These are phyloP conservation scores for Lipomyces sp. DNA, from an alignment of 805 yeast species.

Conservation along the genomic window DNA sequence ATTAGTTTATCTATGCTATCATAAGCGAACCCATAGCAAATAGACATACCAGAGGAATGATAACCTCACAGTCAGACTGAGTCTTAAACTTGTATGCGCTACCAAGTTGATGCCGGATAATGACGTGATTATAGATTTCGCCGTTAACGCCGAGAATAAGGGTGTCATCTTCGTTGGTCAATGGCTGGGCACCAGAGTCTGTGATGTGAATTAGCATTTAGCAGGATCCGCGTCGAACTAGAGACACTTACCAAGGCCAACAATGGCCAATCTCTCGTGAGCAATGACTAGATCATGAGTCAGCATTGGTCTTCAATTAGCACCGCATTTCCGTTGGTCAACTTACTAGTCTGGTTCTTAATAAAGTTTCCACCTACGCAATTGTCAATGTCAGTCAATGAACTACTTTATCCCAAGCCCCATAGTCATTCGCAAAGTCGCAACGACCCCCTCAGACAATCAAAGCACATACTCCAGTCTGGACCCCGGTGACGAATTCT, in stretches of 20 bases:
- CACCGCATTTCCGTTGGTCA: background rate
- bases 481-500: constrained; percentile 99
- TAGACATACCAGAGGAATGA: constrained; percentile 68
- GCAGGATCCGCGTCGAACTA: background rate
- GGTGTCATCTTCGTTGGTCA: constrained; percentile 75
- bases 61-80: constrained; percentile 94
- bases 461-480: constrained; percentile 68
- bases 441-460: background rate
- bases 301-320: constrained; percentile 4
- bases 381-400: background rate
- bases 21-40: background rate
- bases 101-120: constrained; percentile 71
- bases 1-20: background rate
- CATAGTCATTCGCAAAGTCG: background rate
- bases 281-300: constrained; percentile 55
- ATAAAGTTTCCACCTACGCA: constrained; percentile 65
- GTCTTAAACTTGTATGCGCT: constrained; percentile 79
- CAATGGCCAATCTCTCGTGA: constrained; percentile 97
- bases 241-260: constrained; percentile 67
- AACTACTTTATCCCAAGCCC: background rate
- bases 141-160: constrained; percentile 89
- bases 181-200: constrained; percentile 99
- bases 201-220: constrained; percentile 42
- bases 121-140: constrained; percentile 96
- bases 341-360: constrained; percentile 66